Base-by-base conservation (phyloP, 495 filamentous ascomycete genomes). In the Aspergillus avenaceus region DNA sequence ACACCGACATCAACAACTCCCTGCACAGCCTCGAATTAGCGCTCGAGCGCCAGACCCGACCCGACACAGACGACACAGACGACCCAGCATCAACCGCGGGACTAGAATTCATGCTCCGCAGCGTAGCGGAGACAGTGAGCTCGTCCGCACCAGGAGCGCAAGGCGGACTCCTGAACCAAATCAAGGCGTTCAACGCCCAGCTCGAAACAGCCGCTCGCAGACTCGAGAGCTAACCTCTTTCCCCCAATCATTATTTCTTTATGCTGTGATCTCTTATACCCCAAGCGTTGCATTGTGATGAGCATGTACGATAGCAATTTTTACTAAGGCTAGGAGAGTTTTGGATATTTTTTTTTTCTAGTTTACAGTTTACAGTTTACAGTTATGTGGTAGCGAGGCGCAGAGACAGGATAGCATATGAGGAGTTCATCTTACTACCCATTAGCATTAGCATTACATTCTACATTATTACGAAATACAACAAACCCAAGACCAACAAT, bases 1-100 rank as follows among this genome's bases (percentile, higher is more conserved):
- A 71, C 29, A 63, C 66, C 29, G 67, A 66, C 36, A 72, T 76
- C 62, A 73, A 73, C 60, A 71, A 74, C 41, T 67, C 69, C 42
- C 61, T 76, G 3, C 71, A 76, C 54, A 70, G 63, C 37, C 57
- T 77, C 18, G 71, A 74, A 8, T 59, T 73, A 5, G 75, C 71
- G 2, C 61, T 76, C 13, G 75, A 78, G 41, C 75, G 74, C 36
- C 67, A 71, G 29, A 60, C 54, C 46, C 65, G 59, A 8, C 49
- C 49, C 12, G 41, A n/a, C n/a, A n/a, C 47, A 9, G 8, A 54
- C n/a, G 50, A 58, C 26, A 14, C 53, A 1, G 13, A 50, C 32
- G 45, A 45, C 11, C 48, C 64, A 14, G 36, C 62, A 26, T 54
- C 64, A 31, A 54, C 66, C 23, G 59, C 59, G 5, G 71, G 73